Evolutionary conservation across 352 stramenopile species (phyloP).

Genomic region (Phytophthora lateralis): DNA sequence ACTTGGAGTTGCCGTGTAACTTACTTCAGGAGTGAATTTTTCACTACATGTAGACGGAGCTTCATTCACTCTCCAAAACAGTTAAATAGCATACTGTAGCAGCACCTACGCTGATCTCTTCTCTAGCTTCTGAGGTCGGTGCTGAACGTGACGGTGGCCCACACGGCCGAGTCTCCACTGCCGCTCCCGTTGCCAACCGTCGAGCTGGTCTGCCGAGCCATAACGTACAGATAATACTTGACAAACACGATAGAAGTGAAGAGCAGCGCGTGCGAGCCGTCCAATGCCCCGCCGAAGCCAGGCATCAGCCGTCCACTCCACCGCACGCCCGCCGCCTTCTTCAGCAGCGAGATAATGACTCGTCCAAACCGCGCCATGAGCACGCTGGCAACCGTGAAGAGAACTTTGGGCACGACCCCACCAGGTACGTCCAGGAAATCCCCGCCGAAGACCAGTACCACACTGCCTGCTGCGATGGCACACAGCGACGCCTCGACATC

Average conservation of each 20-base stretch:
- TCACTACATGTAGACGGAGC: conserved; percentile 13
- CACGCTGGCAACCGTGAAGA: conserved; percentile 83
- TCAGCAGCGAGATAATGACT: conserved; percentile 92
- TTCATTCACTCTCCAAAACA: conserved; percentile 23
- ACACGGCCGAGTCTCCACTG: conserved; percentile 25
- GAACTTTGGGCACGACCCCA: conserved; percentile 64
- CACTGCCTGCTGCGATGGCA: conserved; percentile 41
- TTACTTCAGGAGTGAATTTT: neutral
- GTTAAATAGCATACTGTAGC: conserved; percentile 30
- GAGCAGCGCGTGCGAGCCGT: conserved; percentile 91
- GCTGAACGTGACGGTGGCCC: conserved; percentile 37
- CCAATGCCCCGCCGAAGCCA: conserved; percentile 93
- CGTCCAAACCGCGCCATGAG: conserved; percentile 91
- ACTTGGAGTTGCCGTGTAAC: conserved; percentile 5
- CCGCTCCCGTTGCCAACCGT: conserved; percentile 11
- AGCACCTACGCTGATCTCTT: neutral
- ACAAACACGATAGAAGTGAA: conserved; percentile 72
- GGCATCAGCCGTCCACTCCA: conserved; percentile 93
- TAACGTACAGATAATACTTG: conserved; percentile 54
- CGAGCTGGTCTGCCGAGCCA: conserved; percentile 13
- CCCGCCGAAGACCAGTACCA: conserved; percentile 43
- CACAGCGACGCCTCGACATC: conserved; percentile 53
- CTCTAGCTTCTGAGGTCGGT: conserved; percentile 24
- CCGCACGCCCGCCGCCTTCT: conserved; percentile 92
- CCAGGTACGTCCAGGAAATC: conserved; percentile 38